Conservation (phyloP, 2,329 filamentous ascomycete species). For the Dothiorella sarmentorum region DNA sequence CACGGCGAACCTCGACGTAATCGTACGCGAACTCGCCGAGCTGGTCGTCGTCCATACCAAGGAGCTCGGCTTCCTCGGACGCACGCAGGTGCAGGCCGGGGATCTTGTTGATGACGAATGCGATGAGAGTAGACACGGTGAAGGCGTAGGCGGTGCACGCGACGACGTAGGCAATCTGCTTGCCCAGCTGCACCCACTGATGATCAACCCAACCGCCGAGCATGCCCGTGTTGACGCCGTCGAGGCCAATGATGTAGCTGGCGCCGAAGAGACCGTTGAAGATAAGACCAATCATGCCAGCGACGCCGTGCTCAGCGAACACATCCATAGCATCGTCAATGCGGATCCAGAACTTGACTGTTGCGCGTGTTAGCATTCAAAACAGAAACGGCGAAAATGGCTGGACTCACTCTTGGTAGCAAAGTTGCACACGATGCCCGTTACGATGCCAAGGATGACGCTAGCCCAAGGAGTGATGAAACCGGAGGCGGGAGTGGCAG, state of each 20-base stretch:
- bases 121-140: slow-evolving; percentile 68
- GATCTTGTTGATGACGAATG: slow-evolving; percentile 69
- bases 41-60: slow-evolving; percentile 88
- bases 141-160: slow-evolving; percentile 67
- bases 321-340: slow-evolving; percentile 88
- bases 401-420: slow-evolving; percentile 73
- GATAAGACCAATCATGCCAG: slow-evolving; percentile 76
- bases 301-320: slow-evolving; percentile 84
- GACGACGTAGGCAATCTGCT: slow-evolving; percentile 73
- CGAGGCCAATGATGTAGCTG: slow-evolving; percentile 69
- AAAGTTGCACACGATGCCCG: slow-evolving; percentile 74
- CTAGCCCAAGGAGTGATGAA: slow-evolving; percentile 68
- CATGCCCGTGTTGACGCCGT: slow-evolving; percentile 67
- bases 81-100: slow-evolving; percentile 78
- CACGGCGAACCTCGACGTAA: slow-evolving; percentile 82
- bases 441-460: slow-evolving; percentile 58
- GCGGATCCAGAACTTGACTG: slow-evolving; percentile 69
- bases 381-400: neutral
- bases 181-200: slow-evolving; percentile 71
- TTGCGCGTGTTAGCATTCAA: too few relatives aligned
- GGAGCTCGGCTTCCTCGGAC: slow-evolving; percentile 75
- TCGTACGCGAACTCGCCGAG: slow-evolving; percentile 88
- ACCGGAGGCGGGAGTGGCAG: slow-evolving; percentile 79
- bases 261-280: slow-evolving; percentile 75
- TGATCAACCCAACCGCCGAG: slow-evolving; percentile 71